A percentile compares a stretch with the other conserved stretches of the same genome.
Conservation (phyloP, 2,329 filamentous ascomycete genomes). For the Phoma herbarum region DNA sequence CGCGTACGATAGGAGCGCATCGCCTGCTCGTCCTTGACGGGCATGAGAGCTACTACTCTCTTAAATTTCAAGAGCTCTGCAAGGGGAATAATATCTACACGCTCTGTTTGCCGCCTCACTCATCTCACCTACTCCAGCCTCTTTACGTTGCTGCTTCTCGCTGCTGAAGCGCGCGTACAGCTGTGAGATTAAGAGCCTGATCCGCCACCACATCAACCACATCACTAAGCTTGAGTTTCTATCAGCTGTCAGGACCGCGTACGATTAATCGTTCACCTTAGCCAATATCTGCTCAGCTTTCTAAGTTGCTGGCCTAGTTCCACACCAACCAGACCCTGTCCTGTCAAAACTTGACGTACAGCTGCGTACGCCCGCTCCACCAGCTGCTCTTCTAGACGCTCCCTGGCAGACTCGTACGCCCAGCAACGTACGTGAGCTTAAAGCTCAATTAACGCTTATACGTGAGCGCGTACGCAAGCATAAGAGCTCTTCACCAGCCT, state of each 20-base stretch:
- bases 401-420: background rate
- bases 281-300: background rate
- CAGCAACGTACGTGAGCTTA: background rate
- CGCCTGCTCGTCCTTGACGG: constrained; percentile 33
- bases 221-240: too few species aligned
- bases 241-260: background rate
- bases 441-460: background rate
- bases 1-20: background rate
- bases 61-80: too few species aligned
- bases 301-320: background rate
- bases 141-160: constrained; percentile 52
- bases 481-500: background rate
- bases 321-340: background rate
- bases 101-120: too few species aligned
- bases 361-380: background rate
- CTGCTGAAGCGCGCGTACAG: constrained; percentile 47
- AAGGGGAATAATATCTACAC: too few species aligned
- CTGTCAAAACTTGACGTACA: background rate
- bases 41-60: too few species aligned
- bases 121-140: too few species aligned
- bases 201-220: constrained; percentile 38
- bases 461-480: background rate
- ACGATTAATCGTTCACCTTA: background rate
- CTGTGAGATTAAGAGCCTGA: constrained; percentile 38
- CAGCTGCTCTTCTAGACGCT: background rate